A percentile compares a stretch with the other conserved stretches of the same genome.
Conservation (phyloP, 306 rosid species). For the Vigna trinervia region DNA sequence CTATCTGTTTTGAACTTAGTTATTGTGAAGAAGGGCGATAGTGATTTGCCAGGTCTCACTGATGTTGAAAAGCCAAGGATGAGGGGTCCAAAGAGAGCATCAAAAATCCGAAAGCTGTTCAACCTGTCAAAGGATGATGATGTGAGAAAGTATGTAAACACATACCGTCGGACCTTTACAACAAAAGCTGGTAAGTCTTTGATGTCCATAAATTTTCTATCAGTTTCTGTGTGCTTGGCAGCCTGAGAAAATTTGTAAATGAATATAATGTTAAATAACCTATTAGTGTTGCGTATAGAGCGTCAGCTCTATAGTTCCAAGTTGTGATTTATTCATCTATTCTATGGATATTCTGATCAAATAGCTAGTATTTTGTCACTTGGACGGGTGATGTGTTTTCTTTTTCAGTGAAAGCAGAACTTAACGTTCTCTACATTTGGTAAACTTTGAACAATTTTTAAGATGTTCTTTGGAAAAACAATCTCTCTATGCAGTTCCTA, state of each 20-base stretch:
- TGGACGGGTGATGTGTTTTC: no score
- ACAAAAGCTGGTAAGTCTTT: conserved; percentile 43
- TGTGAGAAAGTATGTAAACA: conserved; percentile 52
- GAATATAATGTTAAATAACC: background rate
- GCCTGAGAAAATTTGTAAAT: background rate
- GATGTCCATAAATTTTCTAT: background rate
- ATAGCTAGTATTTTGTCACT: background rate
- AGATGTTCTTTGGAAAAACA: no score
- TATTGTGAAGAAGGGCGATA: conserved; percentile 51
- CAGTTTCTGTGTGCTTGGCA: background rate
- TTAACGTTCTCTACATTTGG: no score
- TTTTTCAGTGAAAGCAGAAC: no score
- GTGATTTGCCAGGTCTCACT: conserved; percentile 48
- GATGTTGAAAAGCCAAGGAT: conserved; percentile 54
- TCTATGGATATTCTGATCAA: background rate
- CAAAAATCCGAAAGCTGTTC: conserved; percentile 51
- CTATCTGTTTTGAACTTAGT: conserved; percentile 55
- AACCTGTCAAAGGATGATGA: conserved; percentile 53
- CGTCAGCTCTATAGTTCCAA: background rate
- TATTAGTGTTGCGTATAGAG: background rate
- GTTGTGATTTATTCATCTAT: background rate
- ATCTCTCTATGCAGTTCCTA: no score
- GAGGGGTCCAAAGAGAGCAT: conserved; percentile 55
- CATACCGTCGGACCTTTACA: conserved; percentile 48
- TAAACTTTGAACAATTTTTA: no score